phyloP scores from a whole-genome alignment of 176 grass and related monocot genomes.

The Zoysia pacifica region DNA sequence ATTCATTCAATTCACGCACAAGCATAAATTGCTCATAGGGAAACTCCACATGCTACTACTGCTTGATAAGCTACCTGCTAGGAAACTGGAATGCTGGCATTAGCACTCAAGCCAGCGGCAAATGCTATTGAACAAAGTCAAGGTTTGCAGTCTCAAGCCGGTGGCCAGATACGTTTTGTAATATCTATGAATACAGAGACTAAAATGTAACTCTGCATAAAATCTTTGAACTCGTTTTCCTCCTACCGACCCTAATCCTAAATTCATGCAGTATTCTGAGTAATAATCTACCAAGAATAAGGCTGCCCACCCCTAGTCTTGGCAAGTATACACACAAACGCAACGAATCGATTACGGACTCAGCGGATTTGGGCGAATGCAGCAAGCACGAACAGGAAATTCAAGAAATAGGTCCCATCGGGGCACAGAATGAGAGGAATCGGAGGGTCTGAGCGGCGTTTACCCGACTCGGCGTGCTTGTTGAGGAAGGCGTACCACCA shows the following conservation, averaged over 20 bases:
- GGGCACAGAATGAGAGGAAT: not conserved
- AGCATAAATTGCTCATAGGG: not conserved
- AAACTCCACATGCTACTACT: not conserved
- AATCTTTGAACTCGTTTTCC: not conserved
- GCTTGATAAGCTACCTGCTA: not conserved
- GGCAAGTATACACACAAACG: not conserved
- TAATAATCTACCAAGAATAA: slow-evolving; percentile 5
- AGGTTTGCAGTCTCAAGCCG: not conserved
- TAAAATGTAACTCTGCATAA: not conserved
- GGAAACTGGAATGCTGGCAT: not conserved
- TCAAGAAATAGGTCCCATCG: not conserved
- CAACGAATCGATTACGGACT: not conserved
- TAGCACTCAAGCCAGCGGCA: not conserved
- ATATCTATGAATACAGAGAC: not conserved
- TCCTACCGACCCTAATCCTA: not conserved
- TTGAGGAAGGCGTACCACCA: slow-evolving; percentile 89
- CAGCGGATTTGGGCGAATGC: slow-evolving; percentile 27
- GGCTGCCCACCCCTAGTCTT: slow-evolving; percentile 25
- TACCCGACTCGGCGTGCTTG: slow-evolving; percentile 62
- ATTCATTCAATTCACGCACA: not conserved
- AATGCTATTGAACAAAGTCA: not conserved
- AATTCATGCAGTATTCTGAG: not conserved
- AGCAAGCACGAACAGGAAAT: not conserved
- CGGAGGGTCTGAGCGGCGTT: not conserved
- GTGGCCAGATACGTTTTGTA: not conserved